Evolutionary conservation across 1,284 basidiomycete genomes (phyloP), one percentile per base, ranked within the genome.

Genomic region (Apiotrichum porosum): DNA sequence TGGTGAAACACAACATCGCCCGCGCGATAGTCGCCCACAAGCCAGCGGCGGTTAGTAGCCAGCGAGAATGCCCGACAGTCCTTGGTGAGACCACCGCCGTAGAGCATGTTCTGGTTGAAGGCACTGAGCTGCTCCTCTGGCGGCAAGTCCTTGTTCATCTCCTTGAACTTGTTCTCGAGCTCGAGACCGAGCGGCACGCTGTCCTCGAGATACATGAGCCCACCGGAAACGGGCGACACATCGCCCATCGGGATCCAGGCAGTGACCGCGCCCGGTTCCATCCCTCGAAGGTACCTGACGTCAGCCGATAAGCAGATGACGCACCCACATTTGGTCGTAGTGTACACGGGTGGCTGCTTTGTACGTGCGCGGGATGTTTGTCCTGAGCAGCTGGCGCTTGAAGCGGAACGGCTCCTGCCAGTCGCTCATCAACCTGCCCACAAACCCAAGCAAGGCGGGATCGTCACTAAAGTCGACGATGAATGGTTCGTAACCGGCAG

Each of bases 211-310:
- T 65, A 65, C 49, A 61, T 57, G 21, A 65, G 51, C 6, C 63
- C 61, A 15, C 63, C 63, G 28, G 47, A 45, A 5, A 51, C 38
- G n/a, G 56, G 56, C 6, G 48, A 40, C 24, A 56, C 43, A 38
- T 60, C 59, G 6, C 63, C 63, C 21, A 65, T 52, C 3, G 63
- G 63, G n/a, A 65, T 49, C 63, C 63, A 65, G 3, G 51, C 63
- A 1, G 63, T 65, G 17, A 65, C 37, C 9, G 55, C 41, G 6
- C 38, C 45, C n/a, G n/a, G n/a, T n/a, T n/a, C n/a, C n/a, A n/a
- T n/a, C n/a, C n/a, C n/a, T n/a, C n/a, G n/a, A n/a, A n/a, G n/a
- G n/a, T n/a, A n/a, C n/a, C n/a, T n/a, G n/a, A n/a, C n/a, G n/a
- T n/a, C n/a, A n/a, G n/a, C n/a, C n/a, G n/a, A n/a, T n/a, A n/a